Percentiles rank a stretch among this genome's conserved stretches.
phyloP scores from a whole-genome alignment of 2,329 filamentous ascomycete species.

The Scedosporium minutisporum region DNA sequence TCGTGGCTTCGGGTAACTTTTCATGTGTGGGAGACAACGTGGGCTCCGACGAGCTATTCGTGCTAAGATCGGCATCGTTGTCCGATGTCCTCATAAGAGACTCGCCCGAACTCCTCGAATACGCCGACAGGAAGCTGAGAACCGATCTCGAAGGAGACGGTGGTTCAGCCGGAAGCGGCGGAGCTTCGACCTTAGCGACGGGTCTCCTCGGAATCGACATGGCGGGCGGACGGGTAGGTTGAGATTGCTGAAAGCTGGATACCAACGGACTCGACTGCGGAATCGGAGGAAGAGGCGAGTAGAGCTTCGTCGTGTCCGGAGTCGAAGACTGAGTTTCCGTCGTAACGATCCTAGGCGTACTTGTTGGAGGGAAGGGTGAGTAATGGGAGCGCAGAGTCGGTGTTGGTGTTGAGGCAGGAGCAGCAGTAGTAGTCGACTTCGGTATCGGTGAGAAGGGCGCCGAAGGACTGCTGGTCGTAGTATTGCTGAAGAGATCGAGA shows the following conservation, averaged over 20 bases:
- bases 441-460: neutral
- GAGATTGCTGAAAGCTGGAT: slow-evolving; percentile 8
- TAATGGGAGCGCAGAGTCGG: neutral
- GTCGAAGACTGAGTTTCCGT: slow-evolving; percentile 13
- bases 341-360: neutral
- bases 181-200: slow-evolving; percentile 12
- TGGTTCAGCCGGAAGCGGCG: slow-evolving; percentile 14
- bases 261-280: slow-evolving; percentile 15
- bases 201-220: slow-evolving; percentile 29
- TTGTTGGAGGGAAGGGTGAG: neutral
- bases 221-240: slow-evolving; percentile 14
- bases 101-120: slow-evolving; percentile 37
- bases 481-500: slow-evolving; percentile 3
- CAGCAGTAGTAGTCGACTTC: neutral
- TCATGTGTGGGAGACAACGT: slow-evolving; percentile 8
- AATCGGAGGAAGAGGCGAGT: slow-evolving; percentile 13
- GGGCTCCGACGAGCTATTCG: slow-evolving; percentile 10
- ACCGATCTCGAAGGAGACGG: slow-evolving; percentile 37
- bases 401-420: neutral
- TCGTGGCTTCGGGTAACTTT: neutral
- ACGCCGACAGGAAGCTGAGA: slow-evolving; percentile 46
- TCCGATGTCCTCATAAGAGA: slow-evolving; percentile 32
- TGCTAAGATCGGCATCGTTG: slow-evolving; percentile 20
- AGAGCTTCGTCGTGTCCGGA: slow-evolving; percentile 11
- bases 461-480: neutral